Evolutionary conservation across 176 grass and related monocot genomes (phyloP), one percentile per base, ranked within the genome.

Genomic region (Oryza australiensis): DNA sequence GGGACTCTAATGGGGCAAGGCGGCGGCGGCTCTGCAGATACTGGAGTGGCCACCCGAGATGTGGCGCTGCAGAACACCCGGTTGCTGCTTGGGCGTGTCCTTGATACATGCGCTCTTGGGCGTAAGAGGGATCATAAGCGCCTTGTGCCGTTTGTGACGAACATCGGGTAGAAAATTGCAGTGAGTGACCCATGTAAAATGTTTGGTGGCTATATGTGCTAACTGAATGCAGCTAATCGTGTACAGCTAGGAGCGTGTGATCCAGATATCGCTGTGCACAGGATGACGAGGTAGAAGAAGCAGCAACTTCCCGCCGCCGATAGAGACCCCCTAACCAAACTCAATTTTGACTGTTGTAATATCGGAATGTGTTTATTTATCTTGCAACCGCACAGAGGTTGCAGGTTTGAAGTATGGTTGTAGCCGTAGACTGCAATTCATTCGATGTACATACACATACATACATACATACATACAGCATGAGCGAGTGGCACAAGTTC

Each of bases 91-190:
- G 92, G 90, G 11, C 92, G 95, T 64, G 95, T 98, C 34, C 92
- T 98, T 26, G 95, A 94, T 66, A 94, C 86, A 66, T 98, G 95
- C 41, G 92, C 95, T 23, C 88, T 98, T 49, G 95, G 95, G 16
- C 93, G 86, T 26, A 98, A 98, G 86, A 92, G 95, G 89, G 95
- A 98, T 45, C 86, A 94, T 77, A 98, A 94, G 68, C 90, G 95
- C 37, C 87, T 98, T 64, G 92, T 98, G 59, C 92, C 95, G 3
- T 98, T 98, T 75, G 95, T 94, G 71, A 86, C 86, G 24, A 94
- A 89, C 75, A 73, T 94, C 5, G 86, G 86, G 48, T 89, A 90
- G 35, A 57, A 29, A 55, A 57, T 7, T 23, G 59, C 78, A 5
- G 3, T 16, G 59, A 57, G 9, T 10, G 38, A 64, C 62, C 28